Conservation (phyloP, 768 basidiomycete species). For the Trametopsis cervina region DNA sequence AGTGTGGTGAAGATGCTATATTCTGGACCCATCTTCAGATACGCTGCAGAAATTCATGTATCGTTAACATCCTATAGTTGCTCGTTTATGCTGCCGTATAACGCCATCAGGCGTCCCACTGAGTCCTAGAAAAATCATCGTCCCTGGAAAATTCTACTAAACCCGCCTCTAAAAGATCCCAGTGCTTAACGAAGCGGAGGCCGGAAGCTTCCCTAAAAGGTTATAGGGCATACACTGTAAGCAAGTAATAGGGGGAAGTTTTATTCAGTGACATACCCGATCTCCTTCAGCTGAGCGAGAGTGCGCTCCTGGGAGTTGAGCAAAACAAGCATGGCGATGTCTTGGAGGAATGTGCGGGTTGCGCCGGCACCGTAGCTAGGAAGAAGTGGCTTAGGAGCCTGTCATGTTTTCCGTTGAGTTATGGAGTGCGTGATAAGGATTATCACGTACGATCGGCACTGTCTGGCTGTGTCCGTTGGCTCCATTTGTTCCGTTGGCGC, state of each 20-base stretch:
- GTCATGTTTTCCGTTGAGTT: neutral
- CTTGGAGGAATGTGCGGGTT: neutral
- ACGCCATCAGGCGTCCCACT: too few relatives aligned
- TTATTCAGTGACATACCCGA: neutral
- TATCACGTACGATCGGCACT: neutral
- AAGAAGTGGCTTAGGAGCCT: conserved; percentile 1
- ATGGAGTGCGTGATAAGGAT: neutral
- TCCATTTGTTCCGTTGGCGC: neutral
- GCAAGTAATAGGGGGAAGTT: too few relatives aligned
- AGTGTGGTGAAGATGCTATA: too few relatives aligned
- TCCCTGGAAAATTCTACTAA: neutral
- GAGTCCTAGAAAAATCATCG: neutral
- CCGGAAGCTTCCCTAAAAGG: neutral
- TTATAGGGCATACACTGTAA: too few relatives aligned
- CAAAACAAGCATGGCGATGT: neutral
- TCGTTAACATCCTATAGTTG: too few relatives aligned
- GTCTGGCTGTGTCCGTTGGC: neutral
- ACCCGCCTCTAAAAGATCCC: neutral
- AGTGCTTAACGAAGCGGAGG: neutral
- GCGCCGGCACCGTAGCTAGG: conserved; percentile 1
- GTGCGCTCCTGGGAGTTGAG: neutral
- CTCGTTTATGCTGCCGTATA: too few relatives aligned
- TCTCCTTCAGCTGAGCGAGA: neutral
- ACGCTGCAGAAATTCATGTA: too few relatives aligned
- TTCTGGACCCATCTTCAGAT: too few relatives aligned